Conservation (phyloP, 2,329 filamentous ascomycete species). For the Penicillium digitatum region DNA sequence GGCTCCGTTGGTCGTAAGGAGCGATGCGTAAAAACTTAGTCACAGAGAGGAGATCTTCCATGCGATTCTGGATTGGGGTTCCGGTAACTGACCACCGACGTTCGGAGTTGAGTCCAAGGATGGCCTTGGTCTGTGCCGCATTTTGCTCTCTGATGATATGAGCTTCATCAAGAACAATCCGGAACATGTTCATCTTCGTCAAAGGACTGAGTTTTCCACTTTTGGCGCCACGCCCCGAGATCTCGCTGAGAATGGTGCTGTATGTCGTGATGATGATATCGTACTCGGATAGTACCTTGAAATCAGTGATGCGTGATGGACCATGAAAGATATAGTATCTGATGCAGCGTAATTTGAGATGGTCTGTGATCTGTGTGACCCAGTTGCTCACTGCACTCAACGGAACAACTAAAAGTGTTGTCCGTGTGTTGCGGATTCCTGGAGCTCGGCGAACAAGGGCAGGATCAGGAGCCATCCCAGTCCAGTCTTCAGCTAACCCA, state of each 20-base stretch:
- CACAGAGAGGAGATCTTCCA: conserved; percentile 83
- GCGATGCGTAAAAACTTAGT: conserved; percentile 79
- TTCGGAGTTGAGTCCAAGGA: conserved; percentile 72
- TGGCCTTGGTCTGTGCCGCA: conserved; percentile 78
- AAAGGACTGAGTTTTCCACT: conserved; percentile 56
- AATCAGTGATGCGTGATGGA: conserved; percentile 65
- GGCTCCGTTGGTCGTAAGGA: conserved; percentile 74
- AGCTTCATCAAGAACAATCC: conserved; percentile 89
- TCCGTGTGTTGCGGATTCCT: conserved; percentile 61
- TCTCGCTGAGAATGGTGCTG: conserved; percentile 77
- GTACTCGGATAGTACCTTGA: conserved; percentile 63
- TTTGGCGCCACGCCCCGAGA: conserved; percentile 62
- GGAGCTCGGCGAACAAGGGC: conserved; percentile 30
- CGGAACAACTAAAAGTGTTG: conserved; percentile 82
- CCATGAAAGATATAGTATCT: conserved; percentile 86
- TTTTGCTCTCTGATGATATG: conserved; percentile 86
- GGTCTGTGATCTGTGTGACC: conserved; percentile 84
- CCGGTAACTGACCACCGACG: conserved; percentile 96
- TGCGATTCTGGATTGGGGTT: conserved; percentile 88
- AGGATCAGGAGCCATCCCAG: conserved; percentile 48
- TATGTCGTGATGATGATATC: conserved; percentile 93
- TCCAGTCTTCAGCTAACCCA: conserved; percentile 61
- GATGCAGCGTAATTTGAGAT: conserved; percentile 63
- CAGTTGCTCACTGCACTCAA: conserved; percentile 91
- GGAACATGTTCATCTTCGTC: conserved; percentile 81